Conservation (phyloP, 2,329 filamentous ascomycete genomes). For the Blastomyces emzantsi region DNA sequence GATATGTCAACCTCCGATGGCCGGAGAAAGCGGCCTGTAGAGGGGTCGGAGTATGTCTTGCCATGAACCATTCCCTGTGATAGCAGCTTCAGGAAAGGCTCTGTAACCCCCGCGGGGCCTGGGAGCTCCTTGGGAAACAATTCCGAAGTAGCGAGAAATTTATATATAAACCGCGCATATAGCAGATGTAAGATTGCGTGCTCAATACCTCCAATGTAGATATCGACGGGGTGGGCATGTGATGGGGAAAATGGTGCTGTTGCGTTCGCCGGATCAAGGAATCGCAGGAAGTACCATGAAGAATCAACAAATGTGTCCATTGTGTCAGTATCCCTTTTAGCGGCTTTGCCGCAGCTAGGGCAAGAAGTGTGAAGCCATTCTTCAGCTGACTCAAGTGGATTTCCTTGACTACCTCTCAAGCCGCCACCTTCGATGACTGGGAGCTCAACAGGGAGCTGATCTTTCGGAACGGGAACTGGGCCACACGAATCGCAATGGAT, state of each 20-base stretch:
- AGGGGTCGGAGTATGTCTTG: slow-evolving; percentile 67
- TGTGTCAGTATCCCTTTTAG: slow-evolving; percentile 79
- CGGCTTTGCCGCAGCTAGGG: slow-evolving; percentile 58
- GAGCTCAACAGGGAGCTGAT: slow-evolving; percentile 66
- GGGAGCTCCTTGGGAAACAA: slow-evolving; percentile 26
- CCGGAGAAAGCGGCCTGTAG: slow-evolving; percentile 65
- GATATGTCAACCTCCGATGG: slow-evolving; percentile 63
- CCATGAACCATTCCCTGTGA: slow-evolving; percentile 93
- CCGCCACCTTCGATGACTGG: slow-evolving; percentile 62
- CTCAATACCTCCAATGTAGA: slow-evolving; percentile 85
- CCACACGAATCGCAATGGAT: slow-evolving; percentile 72
- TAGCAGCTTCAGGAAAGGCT: slow-evolving; percentile 75
- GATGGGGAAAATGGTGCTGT: slow-evolving; percentile 52
- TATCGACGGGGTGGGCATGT: slow-evolving; percentile 60
- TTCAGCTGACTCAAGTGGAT: slow-evolving; percentile 61
- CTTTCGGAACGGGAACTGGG: slow-evolving; percentile 64
- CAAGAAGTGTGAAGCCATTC: slow-evolving; percentile 69
- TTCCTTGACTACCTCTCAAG: slow-evolving; percentile 61
- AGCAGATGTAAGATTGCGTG: slow-evolving; percentile 85
- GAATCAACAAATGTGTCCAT: slow-evolving; percentile 97
- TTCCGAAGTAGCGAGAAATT: slow-evolving; percentile 58
- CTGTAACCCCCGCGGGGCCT: slow-evolving; percentile 38
- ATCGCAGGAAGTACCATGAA: slow-evolving; percentile 74
- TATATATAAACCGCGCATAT: slow-evolving; percentile 84
- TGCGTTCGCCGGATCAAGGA: slow-evolving; percentile 57